phyloP scores from a whole-genome alignment of 371 early-diverging fungal species.

The Rhizomucor miehei region DNA sequence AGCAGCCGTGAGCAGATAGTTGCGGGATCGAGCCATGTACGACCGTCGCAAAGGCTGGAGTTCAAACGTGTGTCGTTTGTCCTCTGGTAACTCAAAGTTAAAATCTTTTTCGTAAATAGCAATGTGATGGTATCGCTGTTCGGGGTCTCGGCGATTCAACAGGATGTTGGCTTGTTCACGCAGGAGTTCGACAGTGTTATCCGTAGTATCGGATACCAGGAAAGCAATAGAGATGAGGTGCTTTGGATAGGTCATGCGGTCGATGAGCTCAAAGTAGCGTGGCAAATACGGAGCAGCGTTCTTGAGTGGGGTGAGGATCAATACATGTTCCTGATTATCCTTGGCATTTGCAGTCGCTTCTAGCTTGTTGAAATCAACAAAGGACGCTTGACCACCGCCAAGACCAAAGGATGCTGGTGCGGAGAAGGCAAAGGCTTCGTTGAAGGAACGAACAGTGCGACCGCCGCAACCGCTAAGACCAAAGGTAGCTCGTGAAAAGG shows the following conservation, averaged over 20 bases:
- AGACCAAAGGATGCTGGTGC: not conserved
- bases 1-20: slow-evolving; percentile 51
- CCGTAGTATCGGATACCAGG: slow-evolving; percentile 58
- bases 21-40: slow-evolving; percentile 60
- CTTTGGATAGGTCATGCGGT: slow-evolving; percentile 51
- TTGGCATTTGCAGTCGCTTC: slow-evolving; percentile 21
- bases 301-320: slow-evolving; percentile 58
- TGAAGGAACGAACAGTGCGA: slow-evolving; percentile 30
- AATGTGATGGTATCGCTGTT: slow-evolving; percentile 40
- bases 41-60: slow-evolving; percentile 51
- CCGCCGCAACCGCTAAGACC: slow-evolving; percentile 23
- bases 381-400: slow-evolving; percentile 8
- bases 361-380: slow-evolving; percentile 17
- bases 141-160: slow-evolving; percentile 11
- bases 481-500: slow-evolving; percentile 29
- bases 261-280: slow-evolving; percentile 56
- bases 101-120: slow-evolving; percentile 58
- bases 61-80: slow-evolving; percentile 47
- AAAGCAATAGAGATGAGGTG: slow-evolving; percentile 54
- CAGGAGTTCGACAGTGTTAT: slow-evolving; percentile 42
- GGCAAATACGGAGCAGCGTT: slow-evolving; percentile 53
- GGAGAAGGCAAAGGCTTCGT: slow-evolving; percentile 29
- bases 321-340: slow-evolving; percentile 29
- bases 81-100: slow-evolving; percentile 49
- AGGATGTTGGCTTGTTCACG: slow-evolving; percentile 29